Evolutionary conservation across 2,329 filamentous ascomycete species (phyloP).

Genomic region (Alternaria tenuissima): DNA sequence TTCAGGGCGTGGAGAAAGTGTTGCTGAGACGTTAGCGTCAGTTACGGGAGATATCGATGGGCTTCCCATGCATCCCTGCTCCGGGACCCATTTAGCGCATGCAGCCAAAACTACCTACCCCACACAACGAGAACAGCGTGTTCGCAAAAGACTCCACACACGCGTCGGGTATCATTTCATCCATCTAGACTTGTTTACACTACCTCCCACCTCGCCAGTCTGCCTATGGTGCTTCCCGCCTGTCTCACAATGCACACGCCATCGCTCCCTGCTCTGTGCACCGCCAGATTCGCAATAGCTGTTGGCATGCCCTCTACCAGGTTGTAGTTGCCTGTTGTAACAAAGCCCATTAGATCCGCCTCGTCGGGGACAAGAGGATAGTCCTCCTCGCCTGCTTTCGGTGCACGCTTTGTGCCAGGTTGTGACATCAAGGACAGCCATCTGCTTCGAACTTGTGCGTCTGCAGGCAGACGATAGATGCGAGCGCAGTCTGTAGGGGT

Average conservation of each 20-base stretch:
- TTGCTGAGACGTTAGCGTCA: conserved; percentile 34
- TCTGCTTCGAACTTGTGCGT: conserved; percentile 65
- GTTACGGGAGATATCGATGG: conserved; percentile 30
- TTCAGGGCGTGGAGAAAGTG: conserved; percentile 25
- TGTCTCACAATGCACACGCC: conserved; percentile 81
- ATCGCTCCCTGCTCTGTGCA: conserved; percentile 62
- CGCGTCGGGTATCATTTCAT: conserved; percentile 1
- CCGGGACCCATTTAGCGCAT: conserved; percentile 25
- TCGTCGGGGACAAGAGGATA: conserved; percentile 76
- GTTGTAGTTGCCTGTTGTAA: conserved; percentile 86
- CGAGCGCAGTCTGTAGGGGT: conserved; percentile 76
- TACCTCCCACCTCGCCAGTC: conserved; percentile 80
- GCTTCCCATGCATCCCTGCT: conserved; percentile 23
- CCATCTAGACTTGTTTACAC: conserved; percentile 49
- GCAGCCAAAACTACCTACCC: conserved; percentile 19
- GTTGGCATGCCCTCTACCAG: conserved; percentile 77
- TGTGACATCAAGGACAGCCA: conserved; percentile 73
- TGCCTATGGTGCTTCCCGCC: conserved; percentile 78
- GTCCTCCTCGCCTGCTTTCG: conserved; percentile 42
- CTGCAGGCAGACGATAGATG: conserved; percentile 82
- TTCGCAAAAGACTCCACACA: neutral
- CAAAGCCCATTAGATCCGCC: conserved; percentile 84
- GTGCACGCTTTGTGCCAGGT: conserved; percentile 8
- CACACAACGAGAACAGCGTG: conserved; percentile 14
- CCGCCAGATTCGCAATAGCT: conserved; percentile 75